A percentile compares a stretch with the other conserved stretches of the same genome.
These are phyloP conservation scores for Penicillium sp. DNA, from an alignment of 2,329 filamentous ascomycete species.

Conservation along the genomic window DNA sequence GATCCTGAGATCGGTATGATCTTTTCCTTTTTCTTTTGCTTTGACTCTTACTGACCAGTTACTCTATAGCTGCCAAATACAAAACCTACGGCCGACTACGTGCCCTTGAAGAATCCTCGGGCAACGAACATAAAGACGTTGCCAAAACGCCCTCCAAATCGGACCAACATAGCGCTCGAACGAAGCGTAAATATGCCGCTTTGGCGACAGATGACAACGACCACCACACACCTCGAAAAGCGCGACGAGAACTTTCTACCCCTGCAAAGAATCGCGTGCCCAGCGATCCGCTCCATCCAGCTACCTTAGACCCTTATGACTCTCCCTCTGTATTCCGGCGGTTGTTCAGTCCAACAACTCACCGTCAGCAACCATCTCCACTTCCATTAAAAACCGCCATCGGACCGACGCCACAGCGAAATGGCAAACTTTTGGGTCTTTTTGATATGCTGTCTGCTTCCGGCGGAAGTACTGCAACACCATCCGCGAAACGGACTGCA, in stretches of 20 bases:
- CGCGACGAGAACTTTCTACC: slow-evolving; percentile 20
- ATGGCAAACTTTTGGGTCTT: slow-evolving; percentile 45
- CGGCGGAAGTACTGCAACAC: slow-evolving; percentile 32
- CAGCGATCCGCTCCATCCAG: slow-evolving; percentile 27
- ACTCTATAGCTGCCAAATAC: slow-evolving; percentile 45
- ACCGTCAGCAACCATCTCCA: slow-evolving; percentile 24
- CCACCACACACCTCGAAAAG: slow-evolving; percentile 9
- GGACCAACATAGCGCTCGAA: slow-evolving; percentile 20
- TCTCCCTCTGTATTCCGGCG: slow-evolving; percentile 37
- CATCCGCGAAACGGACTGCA: slow-evolving; percentile 26
- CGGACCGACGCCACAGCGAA: slow-evolving; percentile 47
- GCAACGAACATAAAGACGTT: slow-evolving; percentile 19
- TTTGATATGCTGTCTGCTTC: slow-evolving; percentile 46
- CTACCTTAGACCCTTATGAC: slow-evolving; percentile 43
- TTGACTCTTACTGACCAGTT: background rate
- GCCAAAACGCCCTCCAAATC: slow-evolving; percentile 16
- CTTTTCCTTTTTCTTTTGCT: background rate
- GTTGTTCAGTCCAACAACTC: slow-evolving; percentile 34
- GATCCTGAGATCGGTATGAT: slow-evolving; percentile 40
- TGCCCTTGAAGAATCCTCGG: slow-evolving; percentile 26
- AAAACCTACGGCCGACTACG: slow-evolving; percentile 45
- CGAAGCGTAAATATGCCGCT: slow-evolving; percentile 31
- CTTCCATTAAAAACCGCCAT: slow-evolving; percentile 38
- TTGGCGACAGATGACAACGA: slow-evolving; percentile 21
- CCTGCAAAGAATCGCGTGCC: slow-evolving; percentile 30